Base-by-base conservation (phyloP, 441 rosid species). In the Geranium incanum region DNA sequence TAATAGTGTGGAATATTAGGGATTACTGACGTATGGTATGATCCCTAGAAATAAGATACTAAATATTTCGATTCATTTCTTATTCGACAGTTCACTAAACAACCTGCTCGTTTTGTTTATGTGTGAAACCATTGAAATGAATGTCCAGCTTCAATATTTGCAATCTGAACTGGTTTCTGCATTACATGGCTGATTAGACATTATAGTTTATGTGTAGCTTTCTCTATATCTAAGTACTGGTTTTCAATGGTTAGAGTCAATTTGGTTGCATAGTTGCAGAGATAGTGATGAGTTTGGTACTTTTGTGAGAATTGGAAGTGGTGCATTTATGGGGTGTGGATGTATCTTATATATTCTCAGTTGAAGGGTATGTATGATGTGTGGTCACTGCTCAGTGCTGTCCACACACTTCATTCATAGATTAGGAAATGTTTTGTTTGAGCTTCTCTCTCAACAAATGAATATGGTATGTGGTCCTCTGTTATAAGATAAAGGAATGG, bases 1-100 rank as follows among this genome's bases (percentile, higher is more conserved):
- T 79, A 59, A 69, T 68, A 80, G 85, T 82, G 85, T 83, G 87
- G 72, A 84, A 81, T 80, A 71, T 59, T 71, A 81, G 81, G 83
- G 81, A 66, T 75, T 60, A 68, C 68, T 39, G 59, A 77, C 33
- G 33, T 28, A 28, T 28, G 33, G 55, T 70, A 70, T 39, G 68
- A 73, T 76, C 77, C 85, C 81, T 71, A 38, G 75, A 80, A 85
- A 85, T 85, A 85, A 83, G 81, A 69, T 78, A 69, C 69, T 59
- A 55, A 36, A 77, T 72, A 73, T 72, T 83, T 70, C 60, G 59
- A 72, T 81, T 76, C 77, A 67, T 76, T 79, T 78, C 66, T 77
- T 71, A 41, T 71, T 57, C 36, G n/a, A 70, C 72, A 69, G 39
- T 45, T 65, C 67, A 73, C 68, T 62, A 18, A 19, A 68, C 59